Evolutionary conservation across 306 rosid species (phyloP).

Genomic region (Trifolium dubium): DNA sequence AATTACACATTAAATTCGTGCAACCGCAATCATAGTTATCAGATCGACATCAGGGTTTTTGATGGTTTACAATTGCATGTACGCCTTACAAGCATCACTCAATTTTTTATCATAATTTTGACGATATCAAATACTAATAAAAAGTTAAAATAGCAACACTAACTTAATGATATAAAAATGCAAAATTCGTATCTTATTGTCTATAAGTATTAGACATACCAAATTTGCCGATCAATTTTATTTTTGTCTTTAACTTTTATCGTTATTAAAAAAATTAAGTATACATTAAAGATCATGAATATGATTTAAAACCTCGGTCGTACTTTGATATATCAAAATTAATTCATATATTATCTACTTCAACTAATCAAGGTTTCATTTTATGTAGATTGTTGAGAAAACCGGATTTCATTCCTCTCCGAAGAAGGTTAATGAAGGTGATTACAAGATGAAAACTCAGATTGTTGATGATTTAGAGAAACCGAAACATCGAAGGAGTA

Average conservation of each 20-base stretch:
- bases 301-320: neutral
- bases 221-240: no score
- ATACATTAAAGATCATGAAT: no score
- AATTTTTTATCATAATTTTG: no score
- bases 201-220: no score
- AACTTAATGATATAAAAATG: no score
- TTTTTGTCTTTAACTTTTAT: neutral
- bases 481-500: constrained; percentile 25
- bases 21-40: neutral
- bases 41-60: neutral
- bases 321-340: neutral
- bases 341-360: neutral
- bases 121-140: no score
- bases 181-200: no score
- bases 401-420: constrained; percentile 31
- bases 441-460: constrained; percentile 10
- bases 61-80: neutral
- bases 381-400: constrained; percentile 52
- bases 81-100: neutral
- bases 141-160: no score
- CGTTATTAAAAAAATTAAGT: no score
- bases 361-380: neutral
- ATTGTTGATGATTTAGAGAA: constrained; percentile 30
- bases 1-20: neutral
- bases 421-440: constrained; percentile 36